Evolutionary conservation across 805 yeast genomes (phyloP), one percentile per base, ranked within the genome.

Genomic region (Candida krabiensis): DNA sequence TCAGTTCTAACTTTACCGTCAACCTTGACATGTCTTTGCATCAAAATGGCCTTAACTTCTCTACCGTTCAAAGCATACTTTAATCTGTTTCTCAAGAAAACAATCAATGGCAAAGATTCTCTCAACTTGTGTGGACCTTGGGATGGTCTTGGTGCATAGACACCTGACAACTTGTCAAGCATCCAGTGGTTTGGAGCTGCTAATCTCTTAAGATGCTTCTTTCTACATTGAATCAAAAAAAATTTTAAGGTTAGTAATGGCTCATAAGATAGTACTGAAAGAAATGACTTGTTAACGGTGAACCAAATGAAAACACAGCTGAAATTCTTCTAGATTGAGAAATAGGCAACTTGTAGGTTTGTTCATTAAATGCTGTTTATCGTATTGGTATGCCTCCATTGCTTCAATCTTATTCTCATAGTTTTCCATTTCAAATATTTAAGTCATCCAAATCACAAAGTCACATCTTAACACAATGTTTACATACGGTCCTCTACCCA

Each of bases 161-260:
- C 80, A 72, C 99, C 99, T 69, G 97, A 86, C 79, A 93, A 81
- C 80, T 93, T 93, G 95, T 95, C 99, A 80, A 93, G 87, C 95
- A 93, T 86, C 99, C 99, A 93, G 85, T 93, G 99, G 80, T 90
- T 85, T 82, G 99, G 99, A 73, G 99, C 99, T 73, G 98, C 96
- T 77, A 91, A 85, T 85, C 98, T 89, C 84, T 91, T 90, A 74
- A 90, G 84, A 75, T 91, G 97, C 83, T 91, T 90, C 90, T 89
- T 88, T 85, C 90, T 86, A 69, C 63, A 52, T 23, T 32, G 40
- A 30, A 32, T 27, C n/a, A n/a, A n/a, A n/a, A n/a, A n/a, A n/a
- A n/a, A n/a, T n/a, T n/a, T n/a, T n/a, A n/a, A n/a, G n/a, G n/a
- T n/a, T n/a, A n/a, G n/a, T n/a, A n/a, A n/a, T n/a, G n/a, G n/a